phyloP scores from a whole-genome alignment of 129 eudicot species.

The Lactuca saligna region DNA sequence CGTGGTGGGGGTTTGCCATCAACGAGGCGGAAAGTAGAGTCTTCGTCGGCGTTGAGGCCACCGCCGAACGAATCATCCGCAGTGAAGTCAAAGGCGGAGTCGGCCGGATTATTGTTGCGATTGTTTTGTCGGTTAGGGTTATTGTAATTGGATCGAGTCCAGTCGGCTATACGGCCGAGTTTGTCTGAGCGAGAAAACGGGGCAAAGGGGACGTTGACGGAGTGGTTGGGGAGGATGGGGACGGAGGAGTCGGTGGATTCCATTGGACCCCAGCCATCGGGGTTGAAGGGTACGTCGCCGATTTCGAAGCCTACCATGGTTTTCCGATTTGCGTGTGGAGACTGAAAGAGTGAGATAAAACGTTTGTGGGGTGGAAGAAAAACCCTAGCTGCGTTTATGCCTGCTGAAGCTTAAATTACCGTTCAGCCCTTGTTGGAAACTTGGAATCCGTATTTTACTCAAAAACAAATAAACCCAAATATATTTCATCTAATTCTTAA shows the following conservation, averaged over 20 bases:
- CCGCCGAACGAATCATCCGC: slow-evolving; percentile 69
- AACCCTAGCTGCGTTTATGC: slow-evolving; percentile 10
- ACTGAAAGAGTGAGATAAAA: not conserved
- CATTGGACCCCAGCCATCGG: slow-evolving; percentile 95
- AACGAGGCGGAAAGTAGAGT: slow-evolving; percentile 72
- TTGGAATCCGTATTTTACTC: too few relatives aligned
- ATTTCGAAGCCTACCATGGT: slow-evolving; percentile 59
- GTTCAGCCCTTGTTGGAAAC: slow-evolving; percentile 1
- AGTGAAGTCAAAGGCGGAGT: slow-evolving; percentile 81
- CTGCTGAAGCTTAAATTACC: not conserved
- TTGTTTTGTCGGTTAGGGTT: slow-evolving; percentile 32
- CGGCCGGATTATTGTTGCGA: slow-evolving; percentile 33
- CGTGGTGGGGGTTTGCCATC: slow-evolving; percentile 73
- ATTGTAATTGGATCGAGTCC: slow-evolving; percentile 53
- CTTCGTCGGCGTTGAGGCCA: slow-evolving; percentile 58
- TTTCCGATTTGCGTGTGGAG: not conserved
- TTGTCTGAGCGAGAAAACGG: slow-evolving; percentile 92
- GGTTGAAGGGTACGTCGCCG: slow-evolving; percentile 70
- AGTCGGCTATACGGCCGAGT: slow-evolving; percentile 89
- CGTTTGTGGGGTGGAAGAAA: not conserved
- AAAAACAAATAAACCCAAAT: too few relatives aligned
- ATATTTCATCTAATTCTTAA: too few relatives aligned
- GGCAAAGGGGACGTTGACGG: slow-evolving; percentile 70
- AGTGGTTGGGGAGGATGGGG: slow-evolving; percentile 40
- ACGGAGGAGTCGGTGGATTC: slow-evolving; percentile 40